Conservation (phyloP, 2,329 filamentous ascomycete genomes). For the Colletotrichum tamarilloi region DNA sequence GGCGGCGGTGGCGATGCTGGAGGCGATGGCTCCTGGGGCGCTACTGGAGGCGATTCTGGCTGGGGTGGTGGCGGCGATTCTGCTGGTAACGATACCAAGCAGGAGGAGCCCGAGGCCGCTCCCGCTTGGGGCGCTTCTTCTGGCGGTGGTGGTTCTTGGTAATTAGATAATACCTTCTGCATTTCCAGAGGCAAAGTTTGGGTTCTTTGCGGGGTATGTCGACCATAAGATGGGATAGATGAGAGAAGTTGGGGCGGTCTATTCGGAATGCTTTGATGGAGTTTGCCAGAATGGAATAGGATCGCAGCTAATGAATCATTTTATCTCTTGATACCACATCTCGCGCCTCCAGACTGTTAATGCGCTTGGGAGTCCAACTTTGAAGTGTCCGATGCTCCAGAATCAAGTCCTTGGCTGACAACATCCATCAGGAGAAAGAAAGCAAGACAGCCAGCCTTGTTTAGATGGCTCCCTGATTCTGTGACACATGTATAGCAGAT, state of each 20-base stretch:
- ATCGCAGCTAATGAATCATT: conserved; percentile 12
- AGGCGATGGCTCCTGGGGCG: conserved; percentile 36
- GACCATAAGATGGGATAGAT: conserved; percentile 4
- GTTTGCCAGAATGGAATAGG: conserved; percentile 32
- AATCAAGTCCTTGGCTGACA: not conserved
- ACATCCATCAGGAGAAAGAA: not conserved
- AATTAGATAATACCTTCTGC: conserved; percentile 18
- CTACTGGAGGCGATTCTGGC: conserved; percentile 29
- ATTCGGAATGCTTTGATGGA: conserved; percentile 35
- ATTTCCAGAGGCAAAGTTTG: not conserved
- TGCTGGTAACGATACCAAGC: conserved; percentile 5
- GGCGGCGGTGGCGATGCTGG: conserved; percentile 35
- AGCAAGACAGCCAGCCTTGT: not conserved
- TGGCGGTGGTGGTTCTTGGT: conserved; percentile 22
- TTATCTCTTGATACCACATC: not conserved
- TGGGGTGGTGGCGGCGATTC: conserved; percentile 27
- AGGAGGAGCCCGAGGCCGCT: conserved; percentile 11
- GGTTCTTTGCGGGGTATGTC: not conserved
- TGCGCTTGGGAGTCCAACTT: not conserved
- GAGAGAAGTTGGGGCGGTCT: conserved; percentile 23
- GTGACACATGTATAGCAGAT: too few species aligned
- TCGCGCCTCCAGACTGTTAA: not conserved
- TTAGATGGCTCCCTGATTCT: not conserved
- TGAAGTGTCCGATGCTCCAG: not conserved
- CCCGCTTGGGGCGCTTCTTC: conserved; percentile 30